Conservation (phyloP, 2,329 filamentous ascomycete genomes). For the Pseudogymnoascus sp. region DNA sequence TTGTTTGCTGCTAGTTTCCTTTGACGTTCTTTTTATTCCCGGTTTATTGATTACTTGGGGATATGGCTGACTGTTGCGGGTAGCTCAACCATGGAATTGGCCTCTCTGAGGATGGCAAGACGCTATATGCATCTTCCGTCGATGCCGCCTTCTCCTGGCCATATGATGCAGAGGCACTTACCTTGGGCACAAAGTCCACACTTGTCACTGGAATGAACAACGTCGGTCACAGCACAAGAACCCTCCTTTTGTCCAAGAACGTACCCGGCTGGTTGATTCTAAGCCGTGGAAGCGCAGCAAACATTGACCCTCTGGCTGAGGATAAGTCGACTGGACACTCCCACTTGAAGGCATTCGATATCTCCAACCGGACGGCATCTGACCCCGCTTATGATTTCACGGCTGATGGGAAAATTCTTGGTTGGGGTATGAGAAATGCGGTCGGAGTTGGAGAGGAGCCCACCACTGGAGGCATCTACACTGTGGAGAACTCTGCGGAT, state of each 20-base stretch:
- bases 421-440: slow-evolving; percentile 67
- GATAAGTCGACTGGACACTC: slow-evolving; percentile 49
- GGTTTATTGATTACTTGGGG: neutral
- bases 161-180: slow-evolving; percentile 50
- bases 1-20: neutral
- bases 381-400: slow-evolving; percentile 39
- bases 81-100: slow-evolving; percentile 51
- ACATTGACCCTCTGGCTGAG: slow-evolving; percentile 51
- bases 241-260: slow-evolving; percentile 52
- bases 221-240: slow-evolving; percentile 57
- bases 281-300: slow-evolving; percentile 55
- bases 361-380: slow-evolving; percentile 27
- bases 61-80: slow-evolving; percentile 7
- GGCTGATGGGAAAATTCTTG: slow-evolving; percentile 41
- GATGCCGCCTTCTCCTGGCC: slow-evolving; percentile 55
- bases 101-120: slow-evolving; percentile 44
- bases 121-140: slow-evolving; percentile 49
- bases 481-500: slow-evolving; percentile 66
- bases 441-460: slow-evolving; percentile 63
- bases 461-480: slow-evolving; percentile 43
- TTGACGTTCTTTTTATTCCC: neutral
- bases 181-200: slow-evolving; percentile 40
- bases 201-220: slow-evolving; percentile 57
- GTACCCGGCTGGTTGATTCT: slow-evolving; percentile 53
- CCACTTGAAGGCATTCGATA: slow-evolving; percentile 58